Evolutionary conservation across 2,329 filamentous ascomycete species (phyloP), one percentile per base, ranked within the genome.

Genomic region (Talaromyces sp.): DNA sequence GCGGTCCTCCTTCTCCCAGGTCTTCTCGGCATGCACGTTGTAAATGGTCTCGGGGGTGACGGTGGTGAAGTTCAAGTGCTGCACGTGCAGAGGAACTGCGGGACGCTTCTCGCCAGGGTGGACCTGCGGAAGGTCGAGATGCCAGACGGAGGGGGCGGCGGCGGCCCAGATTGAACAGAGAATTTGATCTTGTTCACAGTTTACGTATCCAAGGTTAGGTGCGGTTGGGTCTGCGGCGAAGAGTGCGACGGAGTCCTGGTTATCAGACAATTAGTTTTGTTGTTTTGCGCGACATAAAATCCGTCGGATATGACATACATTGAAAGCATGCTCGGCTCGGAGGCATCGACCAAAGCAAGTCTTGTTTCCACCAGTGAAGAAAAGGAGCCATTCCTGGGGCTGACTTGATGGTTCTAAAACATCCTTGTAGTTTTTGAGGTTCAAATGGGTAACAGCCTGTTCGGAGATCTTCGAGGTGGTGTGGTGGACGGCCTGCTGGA

Each of bases 91-190:
- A 64, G 82, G 81, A 31, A 84, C 83, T 9, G 80, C 78, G 8
- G 84, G 81, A 41, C 80, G 82, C 62, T 82, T 83, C 73, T 86
- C 83, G 67, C 85, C 85, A 52, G 73, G 73, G 64, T 83, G 78
- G 35, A 84, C 81, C 69, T 76, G 68, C 43, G 87, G 86, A 52
- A 88, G 75, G 69, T 83, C 78, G 71, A 88, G 82, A 75, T 88
- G 83, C 77, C 85, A 84, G 69, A 88, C 73, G 33, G 81, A 79
- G 2, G 87, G 86, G 58, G 86, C 80, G 66, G 80, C 81, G 56
- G 84, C 79, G 37, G 83, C 83, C 87, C 86, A 88, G 62, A 83
- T 80, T 68, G 87, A 82, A 80, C 87, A 89, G 54, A 89, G 82
- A 31, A 87, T 77, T 52, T 78, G 77, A 65, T 89, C 79, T 39